phyloP scores from a whole-genome alignment of 176 grass and related monocot species.

The Raddia distichophylla region DNA sequence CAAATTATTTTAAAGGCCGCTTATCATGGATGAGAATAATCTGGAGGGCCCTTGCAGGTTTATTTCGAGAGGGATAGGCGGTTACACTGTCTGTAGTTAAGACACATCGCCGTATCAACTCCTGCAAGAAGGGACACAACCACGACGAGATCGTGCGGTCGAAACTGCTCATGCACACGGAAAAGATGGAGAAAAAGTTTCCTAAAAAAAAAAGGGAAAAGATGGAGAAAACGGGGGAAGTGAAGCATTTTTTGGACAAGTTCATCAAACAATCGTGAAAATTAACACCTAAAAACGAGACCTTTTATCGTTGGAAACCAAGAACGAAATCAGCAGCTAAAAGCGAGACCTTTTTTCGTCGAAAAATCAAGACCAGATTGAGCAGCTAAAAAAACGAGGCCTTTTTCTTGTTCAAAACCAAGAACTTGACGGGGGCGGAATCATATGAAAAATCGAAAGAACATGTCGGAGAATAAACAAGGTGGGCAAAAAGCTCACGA shows the following conservation, averaged over 20 bases:
- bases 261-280: slow-evolving; percentile 10
- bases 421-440: background rate
- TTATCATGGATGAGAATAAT: background rate
- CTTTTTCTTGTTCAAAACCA: background rate
- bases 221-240: background rate
- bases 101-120: background rate
- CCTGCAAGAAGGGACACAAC: slow-evolving; percentile 10
- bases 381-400: background rate
- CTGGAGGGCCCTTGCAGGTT: background rate
- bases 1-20: background rate
- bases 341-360: too few species aligned
- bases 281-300: background rate
- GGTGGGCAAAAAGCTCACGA: background rate
- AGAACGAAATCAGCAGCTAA: background rate
- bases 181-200: too few species aligned
- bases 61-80: background rate
- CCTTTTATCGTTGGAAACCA: background rate
- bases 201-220: too few species aligned
- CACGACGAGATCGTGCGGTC: slow-evolving; percentile 25
- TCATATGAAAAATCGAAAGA: background rate
- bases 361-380: too few species aligned
- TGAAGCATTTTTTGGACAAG: slow-evolving; percentile 18
- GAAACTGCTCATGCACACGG: background rate
- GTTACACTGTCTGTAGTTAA: background rate
- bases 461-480: background rate